phyloP scores from a whole-genome alignment of 805 yeast genomes.

The Wickerhamomyces rabaulensis region DNA sequence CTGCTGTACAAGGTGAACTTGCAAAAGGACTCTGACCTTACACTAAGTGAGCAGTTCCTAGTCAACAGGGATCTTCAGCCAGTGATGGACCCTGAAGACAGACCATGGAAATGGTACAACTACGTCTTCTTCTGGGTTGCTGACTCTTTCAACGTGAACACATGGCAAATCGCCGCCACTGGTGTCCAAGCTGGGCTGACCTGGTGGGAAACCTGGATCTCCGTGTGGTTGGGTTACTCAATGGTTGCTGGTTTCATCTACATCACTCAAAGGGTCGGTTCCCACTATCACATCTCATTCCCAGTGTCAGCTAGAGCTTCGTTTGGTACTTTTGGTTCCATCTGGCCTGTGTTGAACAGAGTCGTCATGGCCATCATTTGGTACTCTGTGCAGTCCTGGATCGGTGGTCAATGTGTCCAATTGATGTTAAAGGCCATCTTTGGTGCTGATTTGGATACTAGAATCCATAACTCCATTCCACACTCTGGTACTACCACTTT shows the following conservation, averaged over 20 bases:
- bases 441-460: slow-evolving; percentile 55
- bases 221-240: slow-evolving; percentile 82
- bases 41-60: slow-evolving; percentile 59
- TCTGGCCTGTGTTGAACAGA: slow-evolving; percentile 86
- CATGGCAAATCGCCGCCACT: slow-evolving; percentile 89
- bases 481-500: slow-evolving; percentile 64
- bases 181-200: slow-evolving; percentile 73
- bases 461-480: slow-evolving; percentile 58
- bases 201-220: slow-evolving; percentile 91
- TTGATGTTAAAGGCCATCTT: slow-evolving; percentile 74
- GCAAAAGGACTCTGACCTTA: slow-evolving; percentile 30
- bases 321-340: slow-evolving; percentile 81
- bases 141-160: slow-evolving; percentile 83
- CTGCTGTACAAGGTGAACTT: slow-evolving; percentile 13
- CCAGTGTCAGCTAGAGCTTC: slow-evolving; percentile 79
- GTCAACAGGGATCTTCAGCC: slow-evolving; percentile 76
- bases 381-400: slow-evolving; percentile 83
- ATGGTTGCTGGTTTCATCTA: slow-evolving; percentile 67
- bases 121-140: slow-evolving; percentile 82
- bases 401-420: slow-evolving; percentile 79
- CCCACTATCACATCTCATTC: slow-evolving; percentile 76
- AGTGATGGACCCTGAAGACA: slow-evolving; percentile 56
- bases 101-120: slow-evolving; percentile 86
- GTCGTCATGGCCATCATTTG: slow-evolving; percentile 84
- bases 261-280: slow-evolving; percentile 72